phyloP scores from a whole-genome alignment of 179 eudicot species.

The Monotropa hypopitys region DNA sequence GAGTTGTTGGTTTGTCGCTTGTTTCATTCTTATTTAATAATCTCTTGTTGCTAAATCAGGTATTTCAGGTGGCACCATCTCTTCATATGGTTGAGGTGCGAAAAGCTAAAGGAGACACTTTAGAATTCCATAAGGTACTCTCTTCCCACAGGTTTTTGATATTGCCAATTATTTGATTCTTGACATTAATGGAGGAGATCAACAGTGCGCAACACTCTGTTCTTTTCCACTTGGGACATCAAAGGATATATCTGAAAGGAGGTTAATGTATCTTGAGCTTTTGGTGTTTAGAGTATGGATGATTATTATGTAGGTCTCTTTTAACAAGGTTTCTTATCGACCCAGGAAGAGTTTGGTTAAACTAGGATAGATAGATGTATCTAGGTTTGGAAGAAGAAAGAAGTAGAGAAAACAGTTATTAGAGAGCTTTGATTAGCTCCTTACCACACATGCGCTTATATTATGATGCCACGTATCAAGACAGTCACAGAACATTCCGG shows the following conservation, averaged over 20 bases:
- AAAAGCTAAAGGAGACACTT: constrained; percentile 94
- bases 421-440: too few relatives aligned
- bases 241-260: background rate
- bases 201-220: background rate
- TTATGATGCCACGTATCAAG: too few relatives aligned
- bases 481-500: too few relatives aligned
- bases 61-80: constrained; percentile 93
- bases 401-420: too few relatives aligned
- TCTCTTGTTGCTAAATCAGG: constrained; percentile 25
- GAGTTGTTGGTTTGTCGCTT: background rate
- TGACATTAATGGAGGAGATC: background rate
- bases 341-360: too few relatives aligned
- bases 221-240: background rate
- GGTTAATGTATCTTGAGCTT: background rate
- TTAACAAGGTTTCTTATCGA: background rate
- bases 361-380: too few relatives aligned
- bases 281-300: background rate
- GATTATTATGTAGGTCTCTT: background rate
- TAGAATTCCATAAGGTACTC: constrained; percentile 87
- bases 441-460: too few relatives aligned
- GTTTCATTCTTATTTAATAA: background rate
- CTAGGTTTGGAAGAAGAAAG: background rate
- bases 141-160: background rate
- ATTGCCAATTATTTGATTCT: background rate
- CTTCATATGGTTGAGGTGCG: constrained; percentile 90